Evolutionary conservation across 2,329 filamentous ascomycete genomes (phyloP).

Genomic region (Emmonsia crescens): DNA sequence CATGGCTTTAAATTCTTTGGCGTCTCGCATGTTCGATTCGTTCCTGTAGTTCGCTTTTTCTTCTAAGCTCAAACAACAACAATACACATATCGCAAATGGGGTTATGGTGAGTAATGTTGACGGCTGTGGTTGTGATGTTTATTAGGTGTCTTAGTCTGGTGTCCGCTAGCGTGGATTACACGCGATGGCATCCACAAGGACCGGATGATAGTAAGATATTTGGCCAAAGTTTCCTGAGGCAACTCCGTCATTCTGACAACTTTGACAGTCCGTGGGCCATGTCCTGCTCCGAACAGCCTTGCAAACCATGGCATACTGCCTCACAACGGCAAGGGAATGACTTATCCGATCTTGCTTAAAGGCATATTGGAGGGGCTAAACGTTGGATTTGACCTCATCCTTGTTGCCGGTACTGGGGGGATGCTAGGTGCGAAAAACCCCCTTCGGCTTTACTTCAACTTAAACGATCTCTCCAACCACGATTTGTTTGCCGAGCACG

Average conservation of each 20-base stretch:
- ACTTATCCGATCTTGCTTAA: slow-evolving; percentile 20
- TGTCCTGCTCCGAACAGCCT: slow-evolving; percentile 25
- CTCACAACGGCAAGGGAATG: slow-evolving; percentile 23
- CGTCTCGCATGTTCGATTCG: neutral
- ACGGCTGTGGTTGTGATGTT: neutral
- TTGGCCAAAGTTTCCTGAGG: neutral
- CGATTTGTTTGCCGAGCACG: slow-evolving; percentile 29
- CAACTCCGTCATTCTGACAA: neutral
- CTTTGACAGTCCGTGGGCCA: slow-evolving; percentile 14
- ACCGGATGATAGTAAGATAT: slow-evolving; percentile 5
- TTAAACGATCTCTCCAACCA: slow-evolving; percentile 18
- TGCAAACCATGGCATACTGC: slow-evolving; percentile 25
- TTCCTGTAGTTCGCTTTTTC: neutral
- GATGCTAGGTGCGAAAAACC: slow-evolving; percentile 13
- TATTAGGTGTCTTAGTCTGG: neutral
- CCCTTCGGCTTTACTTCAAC: slow-evolving; percentile 14
- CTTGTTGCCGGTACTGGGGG: slow-evolving; percentile 18
- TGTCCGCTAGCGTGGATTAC: slow-evolving; percentile 2
- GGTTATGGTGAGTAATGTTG: neutral
- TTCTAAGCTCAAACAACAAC: neutral
- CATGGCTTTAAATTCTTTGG: neutral
- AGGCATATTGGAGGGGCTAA: slow-evolving; percentile 19
- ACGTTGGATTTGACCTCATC: slow-evolving; percentile 22
- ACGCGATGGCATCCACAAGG: slow-evolving; percentile 5
- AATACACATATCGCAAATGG: neutral